Conservation (phyloP, 2,329 filamentous ascomycete genomes). For the Colletotrichum liriopes region DNA sequence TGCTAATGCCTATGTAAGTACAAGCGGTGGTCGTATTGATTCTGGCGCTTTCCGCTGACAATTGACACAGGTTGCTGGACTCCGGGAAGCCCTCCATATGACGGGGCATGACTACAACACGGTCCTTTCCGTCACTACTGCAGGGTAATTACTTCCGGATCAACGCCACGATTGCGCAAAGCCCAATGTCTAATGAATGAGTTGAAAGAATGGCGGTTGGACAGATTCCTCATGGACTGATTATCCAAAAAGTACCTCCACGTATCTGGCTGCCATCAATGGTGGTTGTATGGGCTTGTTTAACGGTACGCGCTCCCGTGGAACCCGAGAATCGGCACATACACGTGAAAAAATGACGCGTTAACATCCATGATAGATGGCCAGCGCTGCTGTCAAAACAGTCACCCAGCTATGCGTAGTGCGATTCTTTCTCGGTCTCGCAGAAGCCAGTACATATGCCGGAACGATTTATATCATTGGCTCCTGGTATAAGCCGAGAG, state of each 20-base stretch:
- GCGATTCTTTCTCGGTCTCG: conserved; percentile 57
- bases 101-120: conserved; percentile 74
- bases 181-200: neutral
- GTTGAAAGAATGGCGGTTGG: conserved; percentile 50
- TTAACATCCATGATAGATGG: conserved; percentile 37
- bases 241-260: conserved; percentile 65
- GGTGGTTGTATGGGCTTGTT: conserved; percentile 62
- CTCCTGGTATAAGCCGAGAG: conserved; percentile 72
- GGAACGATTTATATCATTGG: conserved; percentile 61
- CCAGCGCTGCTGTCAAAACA: conserved; percentile 45
- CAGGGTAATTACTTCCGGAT: conserved; percentile 5
- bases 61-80: conserved; percentile 61
- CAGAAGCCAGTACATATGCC: conserved; percentile 57
- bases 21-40: neutral
- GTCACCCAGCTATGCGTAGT: conserved; percentile 55
- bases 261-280: conserved; percentile 64
- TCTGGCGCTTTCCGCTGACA: neutral
- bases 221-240: conserved; percentile 61
- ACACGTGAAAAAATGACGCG: neutral
- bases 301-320: neutral
- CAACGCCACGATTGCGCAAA: neutral
- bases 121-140: conserved; percentile 64
- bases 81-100: conserved; percentile 70
- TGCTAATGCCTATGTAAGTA: conserved; percentile 42
- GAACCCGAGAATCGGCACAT: no score